phyloP scores from a whole-genome alignment of 768 basidiomycete species.

The Filobasidium floriforme region DNA sequence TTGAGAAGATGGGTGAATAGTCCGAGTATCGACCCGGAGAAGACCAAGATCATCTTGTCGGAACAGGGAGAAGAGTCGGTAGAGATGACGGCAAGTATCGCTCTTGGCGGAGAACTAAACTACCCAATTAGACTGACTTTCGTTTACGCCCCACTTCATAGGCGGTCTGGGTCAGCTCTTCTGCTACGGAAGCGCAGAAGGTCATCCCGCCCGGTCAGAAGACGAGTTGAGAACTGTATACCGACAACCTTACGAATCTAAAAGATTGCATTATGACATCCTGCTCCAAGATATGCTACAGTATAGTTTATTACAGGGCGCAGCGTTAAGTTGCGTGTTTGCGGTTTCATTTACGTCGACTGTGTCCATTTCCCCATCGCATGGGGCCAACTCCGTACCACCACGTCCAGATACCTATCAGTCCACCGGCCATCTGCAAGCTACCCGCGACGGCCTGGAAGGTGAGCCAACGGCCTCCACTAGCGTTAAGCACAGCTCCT shows the following conservation, averaged over 20 bases:
- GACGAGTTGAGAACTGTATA: not conserved
- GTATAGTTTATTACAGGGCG: no score
- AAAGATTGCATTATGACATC: no score
- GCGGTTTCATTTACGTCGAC: not conserved
- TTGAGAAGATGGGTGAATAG: constrained; percentile 40
- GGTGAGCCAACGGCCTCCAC: constrained; percentile 14
- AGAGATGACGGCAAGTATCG: constrained; percentile 34
- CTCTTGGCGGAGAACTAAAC: not conserved
- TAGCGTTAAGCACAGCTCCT: constrained; percentile 14
- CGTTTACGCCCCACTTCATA: not conserved
- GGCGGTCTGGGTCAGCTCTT: constrained; percentile 17
- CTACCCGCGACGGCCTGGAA: constrained; percentile 21
- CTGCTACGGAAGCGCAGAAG: not conserved
- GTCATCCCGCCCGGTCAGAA: not conserved
- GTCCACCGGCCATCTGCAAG: constrained; percentile 15
- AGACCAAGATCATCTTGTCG: constrained; percentile 28
- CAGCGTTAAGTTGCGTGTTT: no score
- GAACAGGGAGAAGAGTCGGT: constrained; percentile 36
- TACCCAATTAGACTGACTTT: no score
- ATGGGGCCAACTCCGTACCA: constrained; percentile 11
- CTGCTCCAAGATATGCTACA: no score
- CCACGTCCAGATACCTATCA: constrained; percentile 22
- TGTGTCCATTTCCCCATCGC: constrained; percentile 3
- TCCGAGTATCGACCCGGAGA: constrained; percentile 35
- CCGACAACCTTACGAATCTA: not conserved